These are phyloP conservation scores for Euphorbia tirucalli DNA, from an alignment of 345 rosid species.

Conservation along the genomic window DNA sequence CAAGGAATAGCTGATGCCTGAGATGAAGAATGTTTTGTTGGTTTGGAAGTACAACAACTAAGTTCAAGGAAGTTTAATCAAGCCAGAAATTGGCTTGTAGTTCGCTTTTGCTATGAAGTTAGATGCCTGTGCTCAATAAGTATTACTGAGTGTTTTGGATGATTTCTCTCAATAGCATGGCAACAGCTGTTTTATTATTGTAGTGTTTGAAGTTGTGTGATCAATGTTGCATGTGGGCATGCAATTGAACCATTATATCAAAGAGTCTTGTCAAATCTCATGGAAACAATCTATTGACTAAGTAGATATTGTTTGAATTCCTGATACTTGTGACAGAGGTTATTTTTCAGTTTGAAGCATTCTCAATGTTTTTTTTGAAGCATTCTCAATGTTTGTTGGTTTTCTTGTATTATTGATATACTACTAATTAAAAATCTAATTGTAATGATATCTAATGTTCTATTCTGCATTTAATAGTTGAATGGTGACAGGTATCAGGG, in stretches of 20 bases:
- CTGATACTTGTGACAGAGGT: too few relatives aligned
- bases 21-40: neutral
- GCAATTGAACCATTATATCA: neutral
- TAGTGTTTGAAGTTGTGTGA: neutral
- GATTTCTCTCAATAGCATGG: slow-evolving; percentile 2
- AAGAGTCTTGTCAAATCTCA: slow-evolving; percentile 1
- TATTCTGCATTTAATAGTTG: slow-evolving; percentile 9
- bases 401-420: too few relatives aligned
- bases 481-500: slow-evolving; percentile 72
- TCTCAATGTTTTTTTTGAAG: too few relatives aligned
- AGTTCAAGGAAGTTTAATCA: neutral
- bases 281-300: neutral
- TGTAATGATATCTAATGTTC: neutral
- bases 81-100: neutral
- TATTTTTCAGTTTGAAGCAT: too few relatives aligned
- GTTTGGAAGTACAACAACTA: neutral
- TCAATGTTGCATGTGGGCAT: neutral
- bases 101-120: neutral
- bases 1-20: neutral
- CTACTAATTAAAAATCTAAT: neutral
- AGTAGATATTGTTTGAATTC: too few relatives aligned
- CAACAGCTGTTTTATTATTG: neutral
- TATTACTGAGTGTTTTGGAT: neutral
- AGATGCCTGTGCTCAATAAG: neutral
- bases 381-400: too few relatives aligned